These are phyloP conservation scores for Oropetium thomaeum DNA, from an alignment of 176 grass and related monocot genomes.

Conservation along the genomic window DNA sequence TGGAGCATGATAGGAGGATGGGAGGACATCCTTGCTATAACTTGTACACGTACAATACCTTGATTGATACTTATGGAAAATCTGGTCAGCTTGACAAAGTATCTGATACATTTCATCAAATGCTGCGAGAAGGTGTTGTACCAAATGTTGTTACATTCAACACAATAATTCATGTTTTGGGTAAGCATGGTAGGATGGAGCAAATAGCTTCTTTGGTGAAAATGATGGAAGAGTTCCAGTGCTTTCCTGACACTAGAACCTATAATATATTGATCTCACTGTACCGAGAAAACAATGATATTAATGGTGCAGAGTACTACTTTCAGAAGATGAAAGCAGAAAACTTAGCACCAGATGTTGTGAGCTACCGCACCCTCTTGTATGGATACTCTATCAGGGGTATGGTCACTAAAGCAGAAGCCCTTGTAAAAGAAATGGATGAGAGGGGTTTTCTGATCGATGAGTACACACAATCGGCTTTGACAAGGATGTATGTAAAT, in stretches of 20 bases:
- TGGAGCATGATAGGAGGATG: slow-evolving; percentile 10
- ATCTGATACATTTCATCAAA: slow-evolving; percentile 61
- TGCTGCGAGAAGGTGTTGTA: slow-evolving; percentile 65
- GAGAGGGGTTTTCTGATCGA: slow-evolving; percentile 54
- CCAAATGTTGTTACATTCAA: slow-evolving; percentile 81
- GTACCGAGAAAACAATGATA: slow-evolving; percentile 62
- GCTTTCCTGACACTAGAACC: slow-evolving; percentile 62
- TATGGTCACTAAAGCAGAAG: slow-evolving; percentile 68
- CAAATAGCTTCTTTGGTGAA: slow-evolving; percentile 57
- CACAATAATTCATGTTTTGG: slow-evolving; percentile 69
- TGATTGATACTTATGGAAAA: slow-evolving; percentile 87
- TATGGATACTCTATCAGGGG: slow-evolving; percentile 72
- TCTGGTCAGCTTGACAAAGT: slow-evolving; percentile 67
- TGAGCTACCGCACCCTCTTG: slow-evolving; percentile 79
- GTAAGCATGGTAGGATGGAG: slow-evolving; percentile 44
- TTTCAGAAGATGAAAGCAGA: slow-evolving; percentile 59
- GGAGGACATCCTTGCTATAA: slow-evolving; percentile 32
- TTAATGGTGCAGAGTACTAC: slow-evolving; percentile 62
- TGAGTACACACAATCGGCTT: slow-evolving; percentile 89
- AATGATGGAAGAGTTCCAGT: slow-evolving; percentile 59
- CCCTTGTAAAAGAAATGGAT: slow-evolving; percentile 72
- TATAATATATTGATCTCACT: slow-evolving; percentile 77
- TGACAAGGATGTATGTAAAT: slow-evolving; percentile 88
- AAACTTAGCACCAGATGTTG: slow-evolving; percentile 56
- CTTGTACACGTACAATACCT: slow-evolving; percentile 82